Percentiles rank a stretch among this genome's conserved stretches.
Evolutionary conservation across 2,329 filamentous ascomycete genomes (phyloP).

Genomic region (Meredithiella fracta): DNA sequence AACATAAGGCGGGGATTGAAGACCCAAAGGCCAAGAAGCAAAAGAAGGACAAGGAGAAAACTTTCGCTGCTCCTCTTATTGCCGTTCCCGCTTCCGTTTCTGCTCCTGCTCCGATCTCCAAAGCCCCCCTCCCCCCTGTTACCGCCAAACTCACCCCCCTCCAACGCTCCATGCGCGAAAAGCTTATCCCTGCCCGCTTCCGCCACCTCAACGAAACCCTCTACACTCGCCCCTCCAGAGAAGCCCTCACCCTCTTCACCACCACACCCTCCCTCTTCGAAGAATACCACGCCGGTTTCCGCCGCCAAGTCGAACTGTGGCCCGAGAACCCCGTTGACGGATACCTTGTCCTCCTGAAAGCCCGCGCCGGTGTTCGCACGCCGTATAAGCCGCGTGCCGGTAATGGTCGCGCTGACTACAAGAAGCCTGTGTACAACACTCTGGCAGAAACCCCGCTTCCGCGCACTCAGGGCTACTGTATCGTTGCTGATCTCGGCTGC

Average conservation of each 20-base stretch:
- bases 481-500: constrained; percentile 81
- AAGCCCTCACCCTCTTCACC: constrained; percentile 70
- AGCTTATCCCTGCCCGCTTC: constrained; percentile 88
- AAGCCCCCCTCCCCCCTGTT: constrained; percentile 26
- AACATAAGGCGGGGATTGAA: no score
- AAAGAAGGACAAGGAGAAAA: constrained; percentile 23
- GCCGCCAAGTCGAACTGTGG: constrained; percentile 89
- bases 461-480: constrained; percentile 54
- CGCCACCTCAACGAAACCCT: constrained; percentile 93
- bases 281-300: constrained; percentile 94
- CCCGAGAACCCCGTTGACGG: constrained; percentile 88
- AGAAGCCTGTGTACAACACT: constrained; percentile 17
- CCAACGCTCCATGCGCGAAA: constrained; percentile 85
- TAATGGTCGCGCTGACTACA: constrained; percentile 12
- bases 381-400: constrained; percentile 16
- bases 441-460: constrained; percentile 39
- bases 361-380: constrained; percentile 34
- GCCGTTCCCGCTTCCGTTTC: constrained; percentile 26
- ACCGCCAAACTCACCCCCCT: constrained; percentile 65
- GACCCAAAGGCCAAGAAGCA: constrained; percentile 17
- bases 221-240: constrained; percentile 75
- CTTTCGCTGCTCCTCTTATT: constrained; percentile 12
- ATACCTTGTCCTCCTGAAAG: constrained; percentile 57
- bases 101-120: constrained; percentile 17
- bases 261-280: constrained; percentile 82